phyloP scores from a whole-genome alignment of 495 filamentous ascomycete genomes.

The Podospora fimiseda region DNA sequence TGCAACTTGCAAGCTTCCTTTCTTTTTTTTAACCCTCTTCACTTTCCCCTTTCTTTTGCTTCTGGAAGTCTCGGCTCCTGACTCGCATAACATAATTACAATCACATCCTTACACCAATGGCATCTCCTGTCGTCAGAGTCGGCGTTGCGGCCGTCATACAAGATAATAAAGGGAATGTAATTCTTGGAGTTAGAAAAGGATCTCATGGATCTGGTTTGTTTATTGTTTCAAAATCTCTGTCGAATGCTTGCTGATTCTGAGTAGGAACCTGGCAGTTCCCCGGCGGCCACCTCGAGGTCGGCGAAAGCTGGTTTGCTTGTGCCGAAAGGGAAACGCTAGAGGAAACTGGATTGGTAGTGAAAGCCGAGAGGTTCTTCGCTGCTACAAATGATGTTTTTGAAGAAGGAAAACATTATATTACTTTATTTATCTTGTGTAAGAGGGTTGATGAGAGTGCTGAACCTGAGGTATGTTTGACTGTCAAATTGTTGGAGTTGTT shows the following conservation, averaged over 20 bases:
- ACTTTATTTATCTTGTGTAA: slow-evolving; percentile 54
- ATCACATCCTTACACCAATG: too few species aligned
- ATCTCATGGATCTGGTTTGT: slow-evolving; percentile 24
- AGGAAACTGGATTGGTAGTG: slow-evolving; percentile 59
- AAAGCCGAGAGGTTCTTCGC: slow-evolving; percentile 42
- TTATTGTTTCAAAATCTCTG: too few species aligned
- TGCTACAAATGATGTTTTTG: slow-evolving; percentile 56
- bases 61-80: too few species aligned
- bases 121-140: slow-evolving; percentile 22
- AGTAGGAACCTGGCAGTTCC: slow-evolving; percentile 55
- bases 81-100: too few species aligned
- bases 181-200: slow-evolving; percentile 37
- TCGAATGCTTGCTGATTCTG: too few species aligned
- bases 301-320: slow-evolving; percentile 53
- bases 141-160: slow-evolving; percentile 37
- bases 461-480: slow-evolving; percentile 44
- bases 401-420: slow-evolving; percentile 54
- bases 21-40: too few species aligned
- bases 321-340: slow-evolving; percentile 57
- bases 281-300: slow-evolving; percentile 64
- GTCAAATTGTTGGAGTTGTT: not conserved
- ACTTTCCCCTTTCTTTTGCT: not conserved
- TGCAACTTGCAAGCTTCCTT: too few species aligned
- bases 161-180: slow-evolving; percentile 28
- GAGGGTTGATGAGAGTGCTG: slow-evolving; percentile 32